Base-by-base conservation (phyloP, 2,329 filamentous ascomycete genomes). In the Emergomyces pasteurianus region DNA sequence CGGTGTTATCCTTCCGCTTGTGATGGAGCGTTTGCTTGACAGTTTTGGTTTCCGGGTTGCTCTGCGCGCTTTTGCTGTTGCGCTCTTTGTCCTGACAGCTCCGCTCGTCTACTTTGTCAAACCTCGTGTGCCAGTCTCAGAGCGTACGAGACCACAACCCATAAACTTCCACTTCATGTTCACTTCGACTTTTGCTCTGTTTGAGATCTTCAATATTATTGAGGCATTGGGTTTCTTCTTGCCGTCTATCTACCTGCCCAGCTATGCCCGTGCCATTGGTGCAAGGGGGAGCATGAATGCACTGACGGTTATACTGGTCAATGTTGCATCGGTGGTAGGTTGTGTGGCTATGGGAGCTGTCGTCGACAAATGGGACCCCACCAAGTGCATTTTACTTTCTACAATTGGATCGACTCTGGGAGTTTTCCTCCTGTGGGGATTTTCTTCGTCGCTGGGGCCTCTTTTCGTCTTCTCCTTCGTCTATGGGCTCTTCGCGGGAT, bases 391-490 rank as follows among this genome's bases (percentile, higher is more conserved):
- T 28, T 63, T 76, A 1, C 66, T 78, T 42, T 77, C 76, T 0
- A 74, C 74, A 0, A 54, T 74, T 18, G 77, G 78, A 18, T 58
- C 75, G 42, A 71, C 69, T 0, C 5, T 76, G 1, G 73, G 75
- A 0, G 69, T 77, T 0, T 78, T 80, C 58, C 65, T 78, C 0
- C 61, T 77, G 31, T 82, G 80, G 79, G 79, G 79, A 0, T 67
- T 80, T 16, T 72, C 77, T 0, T 69, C 70, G 1, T 71, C 69
- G 67, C 8, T 83, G 69, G 72, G 57, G 10, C 74, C 62, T 0
- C 67, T 82, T 4, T 67, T 71, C 23, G 64, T 75, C 0, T 80
- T 79, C 58, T 68, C 70, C 1, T 52, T 79, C 5, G 61, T 74
- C 0, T 79, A 79, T 60, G 78, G 77, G 2, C 67, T 78, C 42